Percentiles rank a stretch among this genome's conserved stretches.
Conservation (phyloP, 805 yeast species). For the Cyberlindnera saturnus region DNA sequence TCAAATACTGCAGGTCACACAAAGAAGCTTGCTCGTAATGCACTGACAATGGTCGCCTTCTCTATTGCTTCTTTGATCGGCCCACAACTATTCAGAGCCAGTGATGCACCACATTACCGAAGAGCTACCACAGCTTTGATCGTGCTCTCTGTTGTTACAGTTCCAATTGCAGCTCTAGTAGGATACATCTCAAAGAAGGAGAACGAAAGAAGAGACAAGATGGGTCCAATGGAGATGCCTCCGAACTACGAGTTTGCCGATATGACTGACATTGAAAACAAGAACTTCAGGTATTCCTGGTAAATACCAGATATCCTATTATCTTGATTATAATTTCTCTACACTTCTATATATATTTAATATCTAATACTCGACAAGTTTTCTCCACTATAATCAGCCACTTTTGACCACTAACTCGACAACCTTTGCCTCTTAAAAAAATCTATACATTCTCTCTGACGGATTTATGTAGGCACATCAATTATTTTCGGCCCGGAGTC, state of each 20-base stretch:
- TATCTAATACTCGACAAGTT: too few relatives aligned
- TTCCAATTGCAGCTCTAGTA: slow-evolving; percentile 34
- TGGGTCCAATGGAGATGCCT: slow-evolving; percentile 3
- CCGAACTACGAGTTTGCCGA: slow-evolving; percentile 33
- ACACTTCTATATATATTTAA: not conserved
- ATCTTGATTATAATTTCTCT: not conserved
- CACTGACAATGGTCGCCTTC: slow-evolving; percentile 47
- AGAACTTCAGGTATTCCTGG: slow-evolving; percentile 31
- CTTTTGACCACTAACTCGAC: too few relatives aligned
- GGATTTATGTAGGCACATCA: too few relatives aligned
- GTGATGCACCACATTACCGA: slow-evolving; percentile 42
- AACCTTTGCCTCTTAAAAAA: too few relatives aligned
- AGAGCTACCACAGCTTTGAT: slow-evolving; percentile 54
- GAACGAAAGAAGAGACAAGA: slow-evolving; percentile 36
- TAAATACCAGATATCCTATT: not conserved
- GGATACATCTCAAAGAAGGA: slow-evolving; percentile 38
- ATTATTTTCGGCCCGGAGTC: too few relatives aligned
- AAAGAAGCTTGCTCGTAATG: slow-evolving; percentile 45
- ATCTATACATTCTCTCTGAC: too few relatives aligned
- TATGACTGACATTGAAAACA: slow-evolving; percentile 39
- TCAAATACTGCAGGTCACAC: slow-evolving; percentile 56
- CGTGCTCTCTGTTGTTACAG: slow-evolving; percentile 41
- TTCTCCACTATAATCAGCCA: too few relatives aligned
- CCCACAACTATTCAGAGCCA: slow-evolving; percentile 50
- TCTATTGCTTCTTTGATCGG: slow-evolving; percentile 52